These are phyloP conservation scores for Pleurotus cornucopiae DNA, from an alignment of 768 basidiomycete genomes.

Conservation along the genomic window DNA sequence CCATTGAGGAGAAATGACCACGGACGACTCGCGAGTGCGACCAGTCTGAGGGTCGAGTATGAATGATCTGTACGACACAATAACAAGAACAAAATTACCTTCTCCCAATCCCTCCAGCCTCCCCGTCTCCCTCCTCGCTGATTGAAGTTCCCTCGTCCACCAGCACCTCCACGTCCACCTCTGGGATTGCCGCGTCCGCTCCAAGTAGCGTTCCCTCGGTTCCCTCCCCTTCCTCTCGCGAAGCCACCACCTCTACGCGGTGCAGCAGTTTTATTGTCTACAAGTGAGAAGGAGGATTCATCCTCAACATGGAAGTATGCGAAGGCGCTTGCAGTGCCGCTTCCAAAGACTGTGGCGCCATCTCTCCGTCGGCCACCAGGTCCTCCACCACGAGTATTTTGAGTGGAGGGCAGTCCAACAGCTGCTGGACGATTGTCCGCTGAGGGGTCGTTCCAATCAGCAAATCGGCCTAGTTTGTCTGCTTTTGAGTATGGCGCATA, in stretches of 20 bases:
- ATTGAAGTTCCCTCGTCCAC: slow-evolving; percentile 27
- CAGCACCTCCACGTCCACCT: slow-evolving; percentile 43
- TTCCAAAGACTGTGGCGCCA: slow-evolving; percentile 83
- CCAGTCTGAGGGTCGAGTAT: slow-evolving; percentile 46
- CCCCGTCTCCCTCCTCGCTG: slow-evolving; percentile 54
- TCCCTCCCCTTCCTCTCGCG: slow-evolving; percentile 49
- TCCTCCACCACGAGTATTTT: slow-evolving; percentile 45
- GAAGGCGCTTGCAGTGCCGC: slow-evolving; percentile 86
- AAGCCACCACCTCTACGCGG: slow-evolving; percentile 70
- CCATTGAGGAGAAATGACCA: slow-evolving; percentile 91
- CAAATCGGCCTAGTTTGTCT: slow-evolving; percentile 95
- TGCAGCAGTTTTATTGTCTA: slow-evolving; percentile 78
- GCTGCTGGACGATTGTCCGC: slow-evolving; percentile 57
- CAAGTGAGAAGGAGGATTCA: slow-evolving; percentile 93
- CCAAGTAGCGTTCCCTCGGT: slow-evolving; percentile 42
- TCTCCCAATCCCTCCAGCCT: slow-evolving; percentile 95
- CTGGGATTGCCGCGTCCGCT: slow-evolving; percentile 42
- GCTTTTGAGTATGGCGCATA: slow-evolving; percentile 99
- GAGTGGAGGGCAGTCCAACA: slow-evolving; percentile 41
- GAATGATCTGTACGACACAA: not conserved
- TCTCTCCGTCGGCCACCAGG: slow-evolving; percentile 58
- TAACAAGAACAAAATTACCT: slow-evolving; percentile 42
- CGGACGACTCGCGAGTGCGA: slow-evolving; percentile 87
- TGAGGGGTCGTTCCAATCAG: slow-evolving; percentile 91
- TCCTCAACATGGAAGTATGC: slow-evolving; percentile 98